A percentile compares a stretch with the other conserved stretches of the same genome.
Evolutionary conservation across 352 stramenopile genomes (phyloP).

Genomic region (Labyrinthula sp.): DNA sequence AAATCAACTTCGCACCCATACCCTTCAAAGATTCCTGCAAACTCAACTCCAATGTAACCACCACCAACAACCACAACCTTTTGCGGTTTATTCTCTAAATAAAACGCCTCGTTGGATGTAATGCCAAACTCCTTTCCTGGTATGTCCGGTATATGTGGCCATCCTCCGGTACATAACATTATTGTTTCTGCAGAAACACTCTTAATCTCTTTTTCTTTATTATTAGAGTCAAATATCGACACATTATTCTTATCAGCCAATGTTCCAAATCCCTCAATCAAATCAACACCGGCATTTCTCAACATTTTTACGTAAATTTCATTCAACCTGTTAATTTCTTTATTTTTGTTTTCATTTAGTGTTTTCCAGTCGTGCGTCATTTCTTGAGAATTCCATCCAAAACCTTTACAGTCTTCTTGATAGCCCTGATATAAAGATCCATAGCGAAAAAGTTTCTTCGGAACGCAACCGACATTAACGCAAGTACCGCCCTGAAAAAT

Average conservation of each 20-base stretch:
- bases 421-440: conserved; percentile 53
- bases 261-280: conserved; percentile 60
- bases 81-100: conserved; percentile 62
- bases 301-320: conserved; percentile 81
- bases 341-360: conserved; percentile 72
- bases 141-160: conserved; percentile 53
- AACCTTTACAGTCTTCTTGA: conserved; percentile 43
- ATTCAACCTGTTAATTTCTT: conserved; percentile 80
- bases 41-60: conserved; percentile 93
- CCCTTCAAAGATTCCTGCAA: conserved; percentile 78
- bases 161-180: conserved; percentile 74
- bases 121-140: conserved; percentile 73
- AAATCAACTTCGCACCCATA: conserved; percentile 64
- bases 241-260: conserved; percentile 58
- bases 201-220: conserved; percentile 33
- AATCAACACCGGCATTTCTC: conserved; percentile 58
- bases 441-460: conserved; percentile 96
- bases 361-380: conserved; percentile 60
- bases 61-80: conserved; percentile 82
- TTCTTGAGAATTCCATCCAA: conserved; percentile 39
- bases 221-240: conserved; percentile 41
- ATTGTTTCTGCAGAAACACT: conserved; percentile 58
- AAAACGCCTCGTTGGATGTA: conserved; percentile 85
- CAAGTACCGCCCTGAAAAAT: conserved; percentile 92
- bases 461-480: conserved; percentile 92